Evolutionary conservation across 805 yeast species (phyloP).

Genomic region (Ogataea ramenticola): DNA sequence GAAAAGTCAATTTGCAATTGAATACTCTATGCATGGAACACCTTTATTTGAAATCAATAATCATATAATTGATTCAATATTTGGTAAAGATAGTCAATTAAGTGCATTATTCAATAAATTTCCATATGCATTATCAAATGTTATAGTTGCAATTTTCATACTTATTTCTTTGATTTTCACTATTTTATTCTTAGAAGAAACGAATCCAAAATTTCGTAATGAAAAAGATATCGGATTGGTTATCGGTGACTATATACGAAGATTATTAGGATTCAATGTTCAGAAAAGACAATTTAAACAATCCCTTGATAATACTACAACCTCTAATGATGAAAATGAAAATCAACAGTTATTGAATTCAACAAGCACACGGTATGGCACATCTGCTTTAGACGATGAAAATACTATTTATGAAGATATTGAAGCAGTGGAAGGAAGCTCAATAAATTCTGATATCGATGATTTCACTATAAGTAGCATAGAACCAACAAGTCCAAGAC

Average conservation of each 20-base stretch:
- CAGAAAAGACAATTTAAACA: constrained; percentile 8
- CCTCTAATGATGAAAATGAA: not conserved
- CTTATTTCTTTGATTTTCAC: constrained; percentile 30
- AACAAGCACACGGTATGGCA: no score
- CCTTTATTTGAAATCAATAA: not conserved
- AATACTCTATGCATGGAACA: not conserved
- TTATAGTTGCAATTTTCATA: constrained; percentile 35
- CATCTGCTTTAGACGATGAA: not conserved
- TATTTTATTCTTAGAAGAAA: constrained; percentile 36
- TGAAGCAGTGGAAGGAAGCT: not conserved
- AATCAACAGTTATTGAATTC: not conserved
- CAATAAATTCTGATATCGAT: not conserved
- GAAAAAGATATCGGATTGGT: constrained; percentile 39
- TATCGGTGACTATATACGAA: constrained; percentile 31
- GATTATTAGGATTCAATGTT: constrained; percentile 12
- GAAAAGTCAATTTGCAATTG: not conserved
- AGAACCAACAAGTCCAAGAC: not conserved
- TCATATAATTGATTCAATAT: not conserved
- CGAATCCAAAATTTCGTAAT: constrained; percentile 15
- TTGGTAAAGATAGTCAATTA: not conserved
- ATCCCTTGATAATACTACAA: no score
- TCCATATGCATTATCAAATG: constrained; percentile 49
- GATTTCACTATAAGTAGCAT: not conserved
- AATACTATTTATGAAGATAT: not conserved
- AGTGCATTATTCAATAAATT: constrained; percentile 17